Evolutionary conservation across 345 rosid species (phyloP).

Genomic region (Citrus mangshanensis): DNA sequence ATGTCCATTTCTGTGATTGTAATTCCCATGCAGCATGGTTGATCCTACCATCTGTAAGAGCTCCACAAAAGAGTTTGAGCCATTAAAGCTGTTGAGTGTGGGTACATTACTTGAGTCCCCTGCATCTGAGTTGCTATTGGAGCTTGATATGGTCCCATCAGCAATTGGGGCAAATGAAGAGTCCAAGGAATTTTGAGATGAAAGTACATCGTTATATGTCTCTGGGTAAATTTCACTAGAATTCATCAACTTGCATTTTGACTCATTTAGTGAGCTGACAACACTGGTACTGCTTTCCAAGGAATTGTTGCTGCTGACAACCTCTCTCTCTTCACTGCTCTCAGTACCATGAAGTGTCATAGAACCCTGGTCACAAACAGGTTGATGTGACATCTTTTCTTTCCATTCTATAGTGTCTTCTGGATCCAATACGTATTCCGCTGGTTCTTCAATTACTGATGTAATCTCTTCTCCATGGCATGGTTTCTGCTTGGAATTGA

Average conservation of each 20-base stretch:
- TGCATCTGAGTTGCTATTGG: conserved; percentile 42
- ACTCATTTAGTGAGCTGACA: conserved; percentile 34
- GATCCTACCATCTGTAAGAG: conserved; percentile 52
- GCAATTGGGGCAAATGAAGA: conserved; percentile 35
- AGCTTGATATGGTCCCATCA: conserved; percentile 53
- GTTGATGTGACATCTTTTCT: conserved; percentile 32
- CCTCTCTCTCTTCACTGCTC: conserved; percentile 47
- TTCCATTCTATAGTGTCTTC: conserved; percentile 46
- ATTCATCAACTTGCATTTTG: conserved; percentile 26
- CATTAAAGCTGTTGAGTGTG: conserved; percentile 20
- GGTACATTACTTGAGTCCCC: conserved; percentile 23
- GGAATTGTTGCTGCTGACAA: conserved; percentile 40
- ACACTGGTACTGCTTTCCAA: conserved; percentile 37
- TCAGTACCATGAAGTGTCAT: conserved; percentile 34
- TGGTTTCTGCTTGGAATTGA: conserved; percentile 24
- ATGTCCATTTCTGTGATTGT: conserved; percentile 22
- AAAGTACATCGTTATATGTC: conserved; percentile 26
- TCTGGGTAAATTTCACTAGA: conserved; percentile 23
- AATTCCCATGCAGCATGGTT: conserved; percentile 25
- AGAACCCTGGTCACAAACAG: conserved; percentile 40
- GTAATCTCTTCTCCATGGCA: conserved; percentile 38
- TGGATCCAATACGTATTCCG: conserved; percentile 38
- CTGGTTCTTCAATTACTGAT: conserved; percentile 35
- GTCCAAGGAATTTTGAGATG: conserved; percentile 46
- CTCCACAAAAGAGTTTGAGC: conserved; percentile 44